Percentiles rank a stretch among this genome's conserved stretches.
These are phyloP conservation scores for Linderina pennispora DNA, from an alignment of 192 early-diverging fungal species.

Conservation along the genomic window DNA sequence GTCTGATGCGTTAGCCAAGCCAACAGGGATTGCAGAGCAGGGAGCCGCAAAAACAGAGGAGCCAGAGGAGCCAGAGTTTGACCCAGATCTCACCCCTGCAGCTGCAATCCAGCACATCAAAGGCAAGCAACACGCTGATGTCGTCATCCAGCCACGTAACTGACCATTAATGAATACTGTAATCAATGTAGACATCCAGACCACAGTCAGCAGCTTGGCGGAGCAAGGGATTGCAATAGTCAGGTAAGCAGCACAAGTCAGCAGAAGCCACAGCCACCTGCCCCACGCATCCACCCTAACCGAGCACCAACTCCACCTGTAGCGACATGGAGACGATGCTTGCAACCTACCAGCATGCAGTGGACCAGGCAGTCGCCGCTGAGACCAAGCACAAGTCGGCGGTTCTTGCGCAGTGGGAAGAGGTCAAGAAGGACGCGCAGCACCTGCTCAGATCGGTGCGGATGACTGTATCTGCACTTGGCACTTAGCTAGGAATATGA, in stretches of 20 bases:
- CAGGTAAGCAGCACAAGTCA: background rate
- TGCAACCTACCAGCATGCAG: background rate
- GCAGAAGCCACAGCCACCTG: background rate
- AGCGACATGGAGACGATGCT: background rate
- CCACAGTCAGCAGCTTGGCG: background rate
- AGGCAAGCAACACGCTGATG: background rate
- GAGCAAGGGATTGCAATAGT: background rate
- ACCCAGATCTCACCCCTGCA: background rate
- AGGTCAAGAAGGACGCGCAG: background rate
- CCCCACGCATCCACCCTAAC: background rate
- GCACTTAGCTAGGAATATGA: no score
- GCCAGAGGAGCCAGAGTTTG: background rate
- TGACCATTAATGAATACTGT: background rate
- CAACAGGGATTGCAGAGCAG: no score
- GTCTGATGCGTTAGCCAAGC: no score
- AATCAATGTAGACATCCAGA: background rate
- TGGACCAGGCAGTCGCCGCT: background rate
- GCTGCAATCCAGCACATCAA: background rate
- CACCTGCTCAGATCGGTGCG: background rate
- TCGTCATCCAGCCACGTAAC: background rate
- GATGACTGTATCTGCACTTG: background rate
- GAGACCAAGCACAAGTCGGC: background rate
- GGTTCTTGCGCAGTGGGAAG: background rate
- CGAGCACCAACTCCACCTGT: background rate
- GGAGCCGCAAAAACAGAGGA: no score